A percentile compares a stretch with the other conserved stretches of the same genome.
phyloP scores from a whole-genome alignment of 192 early-diverging fungal genomes.

The Physocladia obscura region DNA sequence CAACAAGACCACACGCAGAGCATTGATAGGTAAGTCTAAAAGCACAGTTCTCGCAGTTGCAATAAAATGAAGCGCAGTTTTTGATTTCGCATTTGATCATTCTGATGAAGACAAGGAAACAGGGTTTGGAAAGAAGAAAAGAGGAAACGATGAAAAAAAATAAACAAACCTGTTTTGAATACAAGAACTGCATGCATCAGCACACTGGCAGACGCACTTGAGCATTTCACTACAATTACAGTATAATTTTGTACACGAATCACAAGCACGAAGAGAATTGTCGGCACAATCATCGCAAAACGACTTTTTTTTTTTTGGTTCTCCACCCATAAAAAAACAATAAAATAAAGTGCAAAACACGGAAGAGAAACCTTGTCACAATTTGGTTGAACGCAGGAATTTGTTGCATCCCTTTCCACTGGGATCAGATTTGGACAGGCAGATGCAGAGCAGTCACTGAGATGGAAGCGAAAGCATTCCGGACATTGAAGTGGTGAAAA shows the following conservation, averaged over 20 bases:
- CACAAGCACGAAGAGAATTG: neutral
- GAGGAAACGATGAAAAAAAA: too few relatives aligned
- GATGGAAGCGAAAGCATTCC: neutral
- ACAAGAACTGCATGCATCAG: neutral
- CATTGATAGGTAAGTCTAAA: neutral
- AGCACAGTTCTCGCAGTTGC: neutral
- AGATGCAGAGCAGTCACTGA: neutral
- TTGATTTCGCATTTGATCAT: neutral
- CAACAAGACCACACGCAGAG: neutral
- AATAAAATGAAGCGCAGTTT: neutral
- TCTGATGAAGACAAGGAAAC: neutral
- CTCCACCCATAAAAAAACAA: too few relatives aligned
- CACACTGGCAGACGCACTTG: neutral
- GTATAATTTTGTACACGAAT: neutral
- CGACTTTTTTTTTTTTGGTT: too few relatives aligned
- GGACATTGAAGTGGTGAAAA: neutral
- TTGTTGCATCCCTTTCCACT: neutral
- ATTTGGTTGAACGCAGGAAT: neutral
- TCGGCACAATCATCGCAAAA: neutral
- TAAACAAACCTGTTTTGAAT: neutral
- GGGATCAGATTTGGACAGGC: neutral
- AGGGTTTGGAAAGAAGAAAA: neutral
- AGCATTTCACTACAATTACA: neutral
- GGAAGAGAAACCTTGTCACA: neutral
- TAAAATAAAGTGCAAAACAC: neutral